Conservation (phyloP, 106 monocot species). For the Acorus gramineus region DNA sequence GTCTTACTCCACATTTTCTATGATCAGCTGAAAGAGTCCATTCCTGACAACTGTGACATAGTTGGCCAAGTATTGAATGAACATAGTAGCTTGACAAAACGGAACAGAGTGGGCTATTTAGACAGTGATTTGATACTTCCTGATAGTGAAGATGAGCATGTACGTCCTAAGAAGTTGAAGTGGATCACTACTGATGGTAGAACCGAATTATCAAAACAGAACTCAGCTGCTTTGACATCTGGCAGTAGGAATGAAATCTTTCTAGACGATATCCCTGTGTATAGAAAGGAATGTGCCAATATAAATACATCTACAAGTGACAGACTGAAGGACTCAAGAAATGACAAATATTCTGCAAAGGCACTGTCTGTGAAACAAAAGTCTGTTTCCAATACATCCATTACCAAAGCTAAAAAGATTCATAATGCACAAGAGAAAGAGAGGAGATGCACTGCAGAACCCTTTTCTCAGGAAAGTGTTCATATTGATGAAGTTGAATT, state of each 20-base stretch:
- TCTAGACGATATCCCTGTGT: background rate
- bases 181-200: background rate
- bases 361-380: background rate
- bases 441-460: background rate
- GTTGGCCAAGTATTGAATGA: slow-evolving; percentile 7
- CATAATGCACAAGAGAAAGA: background rate
- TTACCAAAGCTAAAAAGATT: background rate
- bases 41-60: slow-evolving; percentile 12
- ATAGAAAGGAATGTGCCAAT: too few species aligned
- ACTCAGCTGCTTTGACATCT: background rate
- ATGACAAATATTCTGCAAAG: background rate
- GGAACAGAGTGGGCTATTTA: background rate
- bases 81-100: background rate
- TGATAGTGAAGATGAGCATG: slow-evolving; percentile 6
- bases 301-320: too few species aligned
- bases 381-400: background rate
- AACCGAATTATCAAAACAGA: background rate
- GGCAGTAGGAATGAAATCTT: background rate
- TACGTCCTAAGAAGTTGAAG: slow-evolving; percentile 9
- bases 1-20: background rate
- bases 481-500: background rate
- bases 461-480: background rate
- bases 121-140: background rate
- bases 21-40: slow-evolving; percentile 30
- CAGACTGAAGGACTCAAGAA: too few species aligned